Evolutionary conservation across 768 basidiomycete genomes (phyloP).

Genomic region (Tylopilus plumbeoviolaceoides): DNA sequence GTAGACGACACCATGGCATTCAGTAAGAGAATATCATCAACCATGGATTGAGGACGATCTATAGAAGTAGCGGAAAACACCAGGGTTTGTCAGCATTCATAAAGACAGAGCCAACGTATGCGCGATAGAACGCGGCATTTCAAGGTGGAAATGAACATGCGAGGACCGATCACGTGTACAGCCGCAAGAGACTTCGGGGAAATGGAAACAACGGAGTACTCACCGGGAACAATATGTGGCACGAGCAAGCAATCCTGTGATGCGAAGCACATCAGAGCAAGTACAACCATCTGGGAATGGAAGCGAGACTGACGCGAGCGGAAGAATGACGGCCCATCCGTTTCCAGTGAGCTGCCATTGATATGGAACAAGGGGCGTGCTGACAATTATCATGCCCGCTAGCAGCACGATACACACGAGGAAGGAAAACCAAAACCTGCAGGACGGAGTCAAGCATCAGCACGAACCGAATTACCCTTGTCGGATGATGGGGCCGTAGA

Average conservation of each 20-base stretch:
- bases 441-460: conserved; percentile 16
- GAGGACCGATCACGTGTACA: neutral
- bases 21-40: conserved; percentile 76
- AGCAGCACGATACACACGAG: conserved; percentile 51
- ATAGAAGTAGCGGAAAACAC: neutral
- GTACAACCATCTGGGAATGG: neutral
- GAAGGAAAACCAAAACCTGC: conserved; percentile 33
- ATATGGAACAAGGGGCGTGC: conserved; percentile 49
- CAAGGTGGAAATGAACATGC: conserved; percentile 8
- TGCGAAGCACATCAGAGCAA: conserved; percentile 1
- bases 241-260: conserved; percentile 52
- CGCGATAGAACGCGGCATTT: conserved; percentile 1
- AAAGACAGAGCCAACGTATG: neutral
- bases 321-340: conserved; percentile 72
- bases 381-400: conserved; percentile 59
- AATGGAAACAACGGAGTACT: conserved; percentile 27
- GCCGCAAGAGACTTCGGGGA: neutral
- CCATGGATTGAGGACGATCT: conserved; percentile 87
- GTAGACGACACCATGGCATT: conserved; percentile 5
- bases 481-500: conserved; percentile 1
- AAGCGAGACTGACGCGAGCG: conserved; percentile 54
- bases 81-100: conserved; percentile 15
- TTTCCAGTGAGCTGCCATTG: conserved; percentile 61
- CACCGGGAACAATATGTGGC: conserved; percentile 76
- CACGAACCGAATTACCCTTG: conserved; percentile 1